Percentiles rank a stretch among this genome's conserved stretches.
These are phyloP conservation scores for Nigrospora osmanthi DNA, from an alignment of 2,329 filamentous ascomycete species.

Conservation along the genomic window DNA sequence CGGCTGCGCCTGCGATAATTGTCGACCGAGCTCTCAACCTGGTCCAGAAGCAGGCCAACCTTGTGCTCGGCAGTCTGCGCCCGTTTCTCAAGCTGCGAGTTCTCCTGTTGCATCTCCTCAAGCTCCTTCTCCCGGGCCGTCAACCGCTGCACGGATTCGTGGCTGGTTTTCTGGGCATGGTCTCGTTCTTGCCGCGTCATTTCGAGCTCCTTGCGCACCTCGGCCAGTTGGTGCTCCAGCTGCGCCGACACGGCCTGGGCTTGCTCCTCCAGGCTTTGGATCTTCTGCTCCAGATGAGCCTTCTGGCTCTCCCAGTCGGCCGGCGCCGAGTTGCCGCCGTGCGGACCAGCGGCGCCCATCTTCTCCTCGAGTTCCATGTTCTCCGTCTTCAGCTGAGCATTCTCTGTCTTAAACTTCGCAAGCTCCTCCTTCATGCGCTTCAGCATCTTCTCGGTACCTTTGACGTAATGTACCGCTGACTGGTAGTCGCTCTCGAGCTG, in stretches of 20 bases:
- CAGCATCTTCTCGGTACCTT: constrained; percentile 98
- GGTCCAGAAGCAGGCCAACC: constrained; percentile 85
- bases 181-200: constrained; percentile 63
- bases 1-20: constrained; percentile 80
- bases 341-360: constrained; percentile 25
- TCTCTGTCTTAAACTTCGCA: constrained; percentile 83
- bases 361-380: constrained; percentile 60
- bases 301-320: constrained; percentile 72
- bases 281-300: constrained; percentile 55
- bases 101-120: constrained; percentile 77
- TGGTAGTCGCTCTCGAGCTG: constrained; percentile 97
- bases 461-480: constrained; percentile 95
- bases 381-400: constrained; percentile 73
- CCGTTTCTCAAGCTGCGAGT: constrained; percentile 70
- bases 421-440: constrained; percentile 98
- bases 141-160: constrained; percentile 52
- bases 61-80: constrained; percentile 88
- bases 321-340: constrained; percentile 31
- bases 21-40: constrained; percentile 89
- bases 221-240: constrained; percentile 64
- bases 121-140: constrained; percentile 57
- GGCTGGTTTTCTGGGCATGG: constrained; percentile 38
- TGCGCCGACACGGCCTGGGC: constrained; percentile 56
- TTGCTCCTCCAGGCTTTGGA: constrained; percentile 62
- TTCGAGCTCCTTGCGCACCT: constrained; percentile 63